These are phyloP conservation scores for Aspergillus bridgeri DNA, from an alignment of 495 filamentous ascomycete species.

Conservation along the genomic window DNA sequence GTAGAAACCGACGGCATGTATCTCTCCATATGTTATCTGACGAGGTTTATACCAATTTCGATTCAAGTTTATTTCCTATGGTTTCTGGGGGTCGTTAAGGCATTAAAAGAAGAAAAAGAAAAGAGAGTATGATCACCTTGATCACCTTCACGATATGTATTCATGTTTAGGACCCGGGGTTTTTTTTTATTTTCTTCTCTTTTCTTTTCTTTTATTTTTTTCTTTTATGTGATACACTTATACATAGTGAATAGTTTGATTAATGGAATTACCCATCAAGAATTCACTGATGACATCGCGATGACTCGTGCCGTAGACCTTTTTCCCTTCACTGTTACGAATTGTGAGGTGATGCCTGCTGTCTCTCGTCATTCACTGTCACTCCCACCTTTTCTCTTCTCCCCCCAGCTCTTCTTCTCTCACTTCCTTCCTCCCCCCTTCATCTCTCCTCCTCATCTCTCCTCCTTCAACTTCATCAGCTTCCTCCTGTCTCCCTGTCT, in stretches of 20 bases:
- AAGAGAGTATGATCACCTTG: neutral
- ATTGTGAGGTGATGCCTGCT: too few relatives aligned
- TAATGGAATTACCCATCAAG: neutral
- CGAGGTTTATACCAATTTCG: slow-evolving; percentile 28
- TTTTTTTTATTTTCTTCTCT: neutral
- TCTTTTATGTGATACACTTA: neutral
- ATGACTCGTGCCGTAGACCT: too few relatives aligned
- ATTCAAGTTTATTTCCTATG: slow-evolving; percentile 18
- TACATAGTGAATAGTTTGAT: neutral
- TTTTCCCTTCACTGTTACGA: neutral
- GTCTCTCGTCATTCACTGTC: neutral
- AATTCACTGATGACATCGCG: neutral
- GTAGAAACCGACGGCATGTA: slow-evolving; percentile 19
- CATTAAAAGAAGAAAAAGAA: neutral
- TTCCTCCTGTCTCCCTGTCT: too few relatives aligned
- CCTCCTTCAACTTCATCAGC: too few relatives aligned
- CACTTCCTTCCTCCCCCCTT: neutral
- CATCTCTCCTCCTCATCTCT: too few relatives aligned
- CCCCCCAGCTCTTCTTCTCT: neutral
- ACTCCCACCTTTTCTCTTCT: neutral
- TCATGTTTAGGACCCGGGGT: neutral
- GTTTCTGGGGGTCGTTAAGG: neutral
- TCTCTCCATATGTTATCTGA: slow-evolving; percentile 23
- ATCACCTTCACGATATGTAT: neutral
- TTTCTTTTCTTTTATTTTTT: neutral